Base-by-base conservation (phyloP, 1,284 basidiomycete species). In the Rhodotorula glutinis region DNA sequence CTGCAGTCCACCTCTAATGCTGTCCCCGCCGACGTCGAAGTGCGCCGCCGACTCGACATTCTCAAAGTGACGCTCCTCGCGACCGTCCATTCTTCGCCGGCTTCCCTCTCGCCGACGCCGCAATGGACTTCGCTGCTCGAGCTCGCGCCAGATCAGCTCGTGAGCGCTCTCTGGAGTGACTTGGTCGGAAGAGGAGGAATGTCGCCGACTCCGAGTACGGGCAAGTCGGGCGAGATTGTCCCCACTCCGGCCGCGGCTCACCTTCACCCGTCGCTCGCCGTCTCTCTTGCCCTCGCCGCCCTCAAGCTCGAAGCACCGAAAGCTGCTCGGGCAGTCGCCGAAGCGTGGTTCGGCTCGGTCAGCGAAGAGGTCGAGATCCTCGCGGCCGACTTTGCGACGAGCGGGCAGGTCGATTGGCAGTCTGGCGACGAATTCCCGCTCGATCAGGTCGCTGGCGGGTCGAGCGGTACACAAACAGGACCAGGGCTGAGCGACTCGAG, bases 61-160 rank as follows among this genome's bases (percentile, higher is more conserved):
- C 63, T 73, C 33, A 33, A 57, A 13, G 57, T 69, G 38, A 73
- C 72, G 30, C 65, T 71, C 55, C 62, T 73, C 56, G 72, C 72
- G 25, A 73, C 72, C 14, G 55, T 69, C 41, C 64, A 55, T 53
- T 49, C 62, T 16, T 55, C 51, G 11, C 60, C 59, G 19, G 51
- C 62, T 19, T 33, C 54, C 13, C 30, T 57, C n/a, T n/a, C 53
- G 10, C 27, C 30, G 1, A 16, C 41, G 8, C 19, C n/a, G 4
- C 2, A 43, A 17, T 27, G 66, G 54, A 27, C 49, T 13, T 49
- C 40, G 17, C 58, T 68, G 10, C 62, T 67, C 60, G n/a, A 47
- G 1, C 61, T 65, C 4, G 21, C 54, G 21, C 47, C 69, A 16
- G 49, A 23, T 10, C 16, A 56, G 8, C 62, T 73, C 53, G 17